Base-by-base conservation (phyloP, 2,329 filamentous ascomycete species). In the Fusarium euwallaceae region DNA sequence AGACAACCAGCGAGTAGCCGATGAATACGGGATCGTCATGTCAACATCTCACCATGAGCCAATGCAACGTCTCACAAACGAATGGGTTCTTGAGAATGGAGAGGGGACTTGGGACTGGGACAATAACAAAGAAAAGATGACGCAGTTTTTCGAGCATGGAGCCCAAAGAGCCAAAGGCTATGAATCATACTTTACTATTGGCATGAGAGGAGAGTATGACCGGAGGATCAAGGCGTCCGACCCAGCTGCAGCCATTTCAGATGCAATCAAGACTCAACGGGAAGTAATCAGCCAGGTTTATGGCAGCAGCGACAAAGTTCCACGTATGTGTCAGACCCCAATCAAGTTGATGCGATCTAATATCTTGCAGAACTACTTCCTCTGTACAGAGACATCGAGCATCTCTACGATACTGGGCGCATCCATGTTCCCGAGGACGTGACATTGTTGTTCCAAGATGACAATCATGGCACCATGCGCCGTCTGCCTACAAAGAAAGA, bases 301-400 rank as follows among this genome's bases (percentile, higher is more conserved):
- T 66, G 88, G 85, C 4, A 79, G 80, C 16, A 79, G 80, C 22
- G 82, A 87, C 34, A 83, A 83, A 1, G 82, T 86, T 0, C 78
- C 80, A 4, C 85, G 84, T 85, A 82, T 80, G 74, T 86, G 51
- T 29, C 6, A 1, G 20, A 7, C 4, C 43, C 2, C 12, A 11
- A 8, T 3, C 5, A 2, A 10, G 3, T 5, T 3, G 4, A 12
- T 9, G 20, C 2, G 7, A 7, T 4, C 22, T 2, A 0, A 1
- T 1, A 5, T 4, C 3, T 56, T 1, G 0, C 64, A 75, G 90
- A 92, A 78, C 85, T 92, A 65, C 88, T 91, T 84, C 91, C 90
- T 12, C 79, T 93, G 36, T 93, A 92, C 77, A 92, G 92, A 67
- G 91, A 93, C 69, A 90, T 93, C 0, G 88, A 90, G 74, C 87